A percentile compares a stretch with the other conserved stretches of the same genome.
Evolutionary conservation across 352 stramenopile genomes (phyloP).

Genomic region (Globisporangium irregulare): DNA sequence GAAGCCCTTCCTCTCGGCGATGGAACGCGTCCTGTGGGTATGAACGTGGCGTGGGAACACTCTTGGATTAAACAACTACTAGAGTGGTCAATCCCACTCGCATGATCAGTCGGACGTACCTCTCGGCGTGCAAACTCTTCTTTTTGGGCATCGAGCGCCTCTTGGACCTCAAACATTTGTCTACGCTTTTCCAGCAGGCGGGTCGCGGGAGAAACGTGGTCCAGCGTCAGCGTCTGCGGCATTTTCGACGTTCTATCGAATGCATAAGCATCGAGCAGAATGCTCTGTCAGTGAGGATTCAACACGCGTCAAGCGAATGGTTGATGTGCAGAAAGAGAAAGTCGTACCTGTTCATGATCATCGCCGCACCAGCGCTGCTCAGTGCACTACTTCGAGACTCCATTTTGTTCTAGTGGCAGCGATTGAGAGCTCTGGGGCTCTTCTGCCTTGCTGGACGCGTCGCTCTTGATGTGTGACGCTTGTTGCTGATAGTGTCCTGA

Average conservation of each 20-base stretch:
- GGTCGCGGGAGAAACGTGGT: slow-evolving; percentile 92
- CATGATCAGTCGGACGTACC: slow-evolving; percentile 5
- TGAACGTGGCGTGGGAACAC: neutral
- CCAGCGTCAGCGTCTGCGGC: slow-evolving; percentile 88
- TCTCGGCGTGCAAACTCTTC: slow-evolving; percentile 90
- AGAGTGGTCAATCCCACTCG: no score
- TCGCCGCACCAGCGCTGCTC: slow-evolving; percentile 56
- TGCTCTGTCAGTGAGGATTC: neutral
- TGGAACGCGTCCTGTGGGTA: slow-evolving; percentile 83
- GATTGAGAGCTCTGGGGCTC: neutral
- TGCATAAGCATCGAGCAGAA: neutral
- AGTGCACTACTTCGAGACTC: slow-evolving; percentile 50
- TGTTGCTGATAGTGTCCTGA: neutral
- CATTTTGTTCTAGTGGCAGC: slow-evolving; percentile 19
- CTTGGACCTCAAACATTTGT: slow-evolving; percentile 95
- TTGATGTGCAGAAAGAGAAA: neutral
- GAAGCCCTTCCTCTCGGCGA: slow-evolving; percentile 89
- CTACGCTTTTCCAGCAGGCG: slow-evolving; percentile 92
- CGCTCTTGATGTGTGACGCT: neutral
- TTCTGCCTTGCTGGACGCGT: neutral
- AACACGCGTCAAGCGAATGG: no score
- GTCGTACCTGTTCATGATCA: slow-evolving; percentile 66
- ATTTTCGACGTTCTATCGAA: slow-evolving; percentile 40
- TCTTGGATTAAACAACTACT: no score
- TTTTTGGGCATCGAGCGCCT: slow-evolving; percentile 93